Evolutionary conservation across 768 basidiomycete species (phyloP).

Genomic region (Boletus rufocinnamomeus): DNA sequence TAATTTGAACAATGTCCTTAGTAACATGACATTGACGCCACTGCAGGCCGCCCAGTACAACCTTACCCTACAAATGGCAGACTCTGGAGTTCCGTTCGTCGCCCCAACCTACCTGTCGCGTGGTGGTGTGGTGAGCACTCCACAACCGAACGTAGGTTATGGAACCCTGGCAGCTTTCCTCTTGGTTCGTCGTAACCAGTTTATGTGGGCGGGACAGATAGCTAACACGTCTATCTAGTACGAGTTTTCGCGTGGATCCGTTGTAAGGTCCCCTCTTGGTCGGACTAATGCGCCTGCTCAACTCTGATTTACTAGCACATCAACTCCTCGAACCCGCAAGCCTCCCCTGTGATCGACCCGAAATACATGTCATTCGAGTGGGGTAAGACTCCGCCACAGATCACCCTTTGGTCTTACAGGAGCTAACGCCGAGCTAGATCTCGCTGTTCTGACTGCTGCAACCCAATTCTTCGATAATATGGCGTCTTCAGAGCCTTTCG

Average conservation of each 20-base stretch:
- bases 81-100: background rate
- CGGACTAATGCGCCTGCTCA: background rate
- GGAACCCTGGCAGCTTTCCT: background rate
- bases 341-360: constrained; percentile 4
- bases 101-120: background rate
- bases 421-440: background rate
- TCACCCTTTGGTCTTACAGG: no score
- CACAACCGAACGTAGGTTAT: background rate
- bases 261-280: background rate
- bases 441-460: background rate
- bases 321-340: background rate
- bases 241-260: constrained; percentile 1
- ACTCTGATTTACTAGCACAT: background rate
- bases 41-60: background rate
- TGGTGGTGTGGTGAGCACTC: background rate
- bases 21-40: background rate
- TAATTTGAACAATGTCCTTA: background rate
- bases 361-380: constrained; percentile 1
- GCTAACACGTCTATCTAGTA: background rate
- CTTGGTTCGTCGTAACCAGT: background rate
- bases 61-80: background rate
- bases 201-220: background rate
- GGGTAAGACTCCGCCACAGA: background rate
- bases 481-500: background rate
- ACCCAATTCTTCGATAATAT: background rate